Percentiles rank a stretch among this genome's conserved stretches.
Conservation (phyloP, 1,284 basidiomycete genomes). For the Malassezia psittaci region DNA sequence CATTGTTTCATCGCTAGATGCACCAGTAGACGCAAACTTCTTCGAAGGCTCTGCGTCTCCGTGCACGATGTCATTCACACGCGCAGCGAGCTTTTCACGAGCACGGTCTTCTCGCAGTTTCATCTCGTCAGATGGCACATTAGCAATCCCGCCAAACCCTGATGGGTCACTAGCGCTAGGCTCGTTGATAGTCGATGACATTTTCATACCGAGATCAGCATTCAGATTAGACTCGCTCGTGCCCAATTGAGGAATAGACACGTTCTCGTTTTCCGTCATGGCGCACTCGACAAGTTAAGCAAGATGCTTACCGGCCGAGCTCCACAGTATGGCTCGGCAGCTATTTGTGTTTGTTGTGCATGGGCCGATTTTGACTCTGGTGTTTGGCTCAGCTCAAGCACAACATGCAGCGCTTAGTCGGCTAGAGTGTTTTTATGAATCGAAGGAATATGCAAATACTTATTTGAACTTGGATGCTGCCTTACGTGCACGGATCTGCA, state of each 20-base stretch:
- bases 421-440: slow-evolving; percentile 42
- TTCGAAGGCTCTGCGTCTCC: not conserved
- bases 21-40: not conserved
- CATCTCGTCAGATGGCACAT: not conserved
- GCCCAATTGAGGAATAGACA: not conserved
- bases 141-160: not conserved
- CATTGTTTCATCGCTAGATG: slow-evolving; percentile 2
- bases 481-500: slow-evolving; percentile 24
- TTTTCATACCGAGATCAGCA: too few species aligned
- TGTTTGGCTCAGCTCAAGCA: slow-evolving; percentile 25
- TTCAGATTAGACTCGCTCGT: not conserved
- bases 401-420: slow-evolving; percentile 38
- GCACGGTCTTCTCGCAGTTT: not conserved
- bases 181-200: too few species aligned
- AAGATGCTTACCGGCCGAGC: not conserved
- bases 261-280: not conserved
- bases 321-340: not conserved
- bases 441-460: slow-evolving; percentile 15
- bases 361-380: slow-evolving; percentile 31
- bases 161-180: too few species aligned
- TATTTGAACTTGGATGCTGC: slow-evolving; percentile 29
- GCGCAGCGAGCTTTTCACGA: not conserved
- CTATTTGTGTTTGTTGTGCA: slow-evolving; percentile 5
- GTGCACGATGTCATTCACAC: not conserved
- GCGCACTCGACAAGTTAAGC: not conserved